phyloP scores from a whole-genome alignment of 75 land plant genomes.

The Azolla pinnata region DNA sequence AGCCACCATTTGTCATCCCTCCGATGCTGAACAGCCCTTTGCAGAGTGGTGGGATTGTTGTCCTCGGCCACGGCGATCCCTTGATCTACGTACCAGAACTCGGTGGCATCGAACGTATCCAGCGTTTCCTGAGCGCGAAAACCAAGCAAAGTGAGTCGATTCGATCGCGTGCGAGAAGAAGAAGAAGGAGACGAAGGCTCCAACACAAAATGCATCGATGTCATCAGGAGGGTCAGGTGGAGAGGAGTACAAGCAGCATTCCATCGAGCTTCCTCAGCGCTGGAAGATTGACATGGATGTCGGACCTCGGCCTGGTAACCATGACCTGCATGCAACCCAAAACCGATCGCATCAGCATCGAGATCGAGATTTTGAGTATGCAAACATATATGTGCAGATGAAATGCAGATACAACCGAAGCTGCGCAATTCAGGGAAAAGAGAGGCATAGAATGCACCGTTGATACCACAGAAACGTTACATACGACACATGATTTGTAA shows the following conservation, averaged over 20 bases:
- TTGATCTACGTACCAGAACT: constrained; percentile 54
- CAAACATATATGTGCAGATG: no score
- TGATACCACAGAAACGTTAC: no score
- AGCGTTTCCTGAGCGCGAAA: constrained; percentile 51
- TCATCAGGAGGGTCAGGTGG: no score
- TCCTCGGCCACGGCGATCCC: constrained; percentile 16
- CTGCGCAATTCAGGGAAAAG: no score
- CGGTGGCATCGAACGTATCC: constrained; percentile 29
- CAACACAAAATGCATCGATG: constrained; percentile 3
- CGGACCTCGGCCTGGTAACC: constrained; percentile 57
- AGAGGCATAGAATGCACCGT: no score
- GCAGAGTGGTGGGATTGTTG: not conserved
- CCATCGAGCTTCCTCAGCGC: constrained; percentile 63
- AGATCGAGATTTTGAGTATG: no score
- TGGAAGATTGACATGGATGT: constrained; percentile 67
- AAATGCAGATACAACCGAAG: no score
- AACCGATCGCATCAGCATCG: no score
- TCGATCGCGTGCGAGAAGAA: no score
- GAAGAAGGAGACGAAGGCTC: no score
- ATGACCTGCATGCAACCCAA: constrained; percentile 37
- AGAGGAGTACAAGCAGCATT: constrained; percentile 58
- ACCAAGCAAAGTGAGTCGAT: no score
- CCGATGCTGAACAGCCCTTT: constrained; percentile 32
- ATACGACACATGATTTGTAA: no score
- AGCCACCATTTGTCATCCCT: constrained; percentile 99